phyloP scores from a whole-genome alignment of 2,329 filamentous ascomycete species.

The Paramyrothecium sp. region DNA sequence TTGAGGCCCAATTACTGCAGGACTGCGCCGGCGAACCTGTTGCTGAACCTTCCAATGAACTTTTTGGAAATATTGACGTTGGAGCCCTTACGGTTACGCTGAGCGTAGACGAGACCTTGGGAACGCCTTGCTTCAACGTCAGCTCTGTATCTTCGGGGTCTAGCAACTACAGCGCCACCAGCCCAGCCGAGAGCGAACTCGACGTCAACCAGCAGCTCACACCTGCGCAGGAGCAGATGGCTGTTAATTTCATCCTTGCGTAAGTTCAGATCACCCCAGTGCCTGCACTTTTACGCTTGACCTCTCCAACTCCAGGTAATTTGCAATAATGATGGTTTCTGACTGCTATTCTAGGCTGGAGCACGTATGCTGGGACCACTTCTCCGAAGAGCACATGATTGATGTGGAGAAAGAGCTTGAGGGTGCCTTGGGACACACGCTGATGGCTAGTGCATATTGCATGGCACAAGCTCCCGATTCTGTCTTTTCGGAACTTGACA shows the following conservation, averaged over 20 bases:
- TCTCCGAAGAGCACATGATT: constrained; percentile 37
- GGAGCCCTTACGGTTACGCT: constrained; percentile 40
- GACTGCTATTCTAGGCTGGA: constrained; percentile 37
- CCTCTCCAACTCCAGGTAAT: constrained; percentile 5
- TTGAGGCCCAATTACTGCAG: neutral
- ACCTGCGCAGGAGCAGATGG: constrained; percentile 39
- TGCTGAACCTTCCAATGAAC: constrained; percentile 14
- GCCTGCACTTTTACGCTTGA: neutral
- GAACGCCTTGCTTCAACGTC: constrained; percentile 42
- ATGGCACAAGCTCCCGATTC: constrained; percentile 36
- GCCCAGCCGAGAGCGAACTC: constrained; percentile 13
- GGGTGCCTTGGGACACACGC: constrained; percentile 35
- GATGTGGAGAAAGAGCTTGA: constrained; percentile 27
- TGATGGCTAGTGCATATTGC: constrained; percentile 43
- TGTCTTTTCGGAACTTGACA: constrained; percentile 21
- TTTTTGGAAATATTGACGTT: constrained; percentile 32
- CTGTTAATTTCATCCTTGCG: constrained; percentile 54
- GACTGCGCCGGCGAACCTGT: neutral
- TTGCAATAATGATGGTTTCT: neutral
- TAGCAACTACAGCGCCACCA: constrained; percentile 14
- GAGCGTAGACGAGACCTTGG: constrained; percentile 37
- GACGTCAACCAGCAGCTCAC: constrained; percentile 25
- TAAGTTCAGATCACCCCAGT: constrained; percentile 24
- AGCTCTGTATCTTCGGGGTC: constrained; percentile 20
- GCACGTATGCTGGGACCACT: constrained; percentile 52